Evolutionary conservation across 345 rosid species (phyloP).

Genomic region (Lepidium didymum): DNA sequence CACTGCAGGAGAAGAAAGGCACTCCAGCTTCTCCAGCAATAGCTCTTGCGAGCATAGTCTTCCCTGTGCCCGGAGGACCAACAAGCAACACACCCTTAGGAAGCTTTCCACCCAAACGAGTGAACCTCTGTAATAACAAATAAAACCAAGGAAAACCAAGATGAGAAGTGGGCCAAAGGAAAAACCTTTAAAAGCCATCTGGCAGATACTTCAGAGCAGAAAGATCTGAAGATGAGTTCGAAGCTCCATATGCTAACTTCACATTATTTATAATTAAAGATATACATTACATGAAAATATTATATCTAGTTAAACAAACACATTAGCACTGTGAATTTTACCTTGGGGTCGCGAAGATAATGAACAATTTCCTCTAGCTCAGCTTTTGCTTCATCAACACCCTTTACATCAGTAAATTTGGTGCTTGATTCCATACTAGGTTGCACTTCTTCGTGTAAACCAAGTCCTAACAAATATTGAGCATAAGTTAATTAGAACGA

Average conservation of each 20-base stretch:
- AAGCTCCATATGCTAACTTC: neutral
- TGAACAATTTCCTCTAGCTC: slow-evolving; percentile 96
- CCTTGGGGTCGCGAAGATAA: slow-evolving; percentile 98
- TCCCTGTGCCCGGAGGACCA: slow-evolving; percentile 99
- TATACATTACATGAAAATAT: neutral
- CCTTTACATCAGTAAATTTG: slow-evolving; percentile 88
- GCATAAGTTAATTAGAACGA: neutral
- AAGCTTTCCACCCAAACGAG: slow-evolving; percentile 95
- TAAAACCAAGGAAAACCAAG: neutral
- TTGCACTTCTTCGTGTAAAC: slow-evolving; percentile 91
- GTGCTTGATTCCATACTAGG: slow-evolving; percentile 89
- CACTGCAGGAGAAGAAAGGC: slow-evolving; percentile 98
- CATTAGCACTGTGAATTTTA: slow-evolving; percentile 3
- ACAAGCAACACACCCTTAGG: slow-evolving; percentile 96
- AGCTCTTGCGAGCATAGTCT: slow-evolving; percentile 97
- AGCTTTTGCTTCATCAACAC: slow-evolving; percentile 96
- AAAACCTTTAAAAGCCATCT: neutral
- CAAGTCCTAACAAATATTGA: slow-evolving; percentile 52
- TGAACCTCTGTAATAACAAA: slow-evolving; percentile 65
- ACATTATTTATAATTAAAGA: neutral
- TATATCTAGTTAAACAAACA: neutral
- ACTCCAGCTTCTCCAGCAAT: slow-evolving; percentile 99
- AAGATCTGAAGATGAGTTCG: neutral
- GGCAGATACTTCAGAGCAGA: neutral
- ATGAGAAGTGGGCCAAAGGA: neutral